Conservation (phyloP, 2,329 filamentous ascomycete species). For the Knufia fluminis region DNA sequence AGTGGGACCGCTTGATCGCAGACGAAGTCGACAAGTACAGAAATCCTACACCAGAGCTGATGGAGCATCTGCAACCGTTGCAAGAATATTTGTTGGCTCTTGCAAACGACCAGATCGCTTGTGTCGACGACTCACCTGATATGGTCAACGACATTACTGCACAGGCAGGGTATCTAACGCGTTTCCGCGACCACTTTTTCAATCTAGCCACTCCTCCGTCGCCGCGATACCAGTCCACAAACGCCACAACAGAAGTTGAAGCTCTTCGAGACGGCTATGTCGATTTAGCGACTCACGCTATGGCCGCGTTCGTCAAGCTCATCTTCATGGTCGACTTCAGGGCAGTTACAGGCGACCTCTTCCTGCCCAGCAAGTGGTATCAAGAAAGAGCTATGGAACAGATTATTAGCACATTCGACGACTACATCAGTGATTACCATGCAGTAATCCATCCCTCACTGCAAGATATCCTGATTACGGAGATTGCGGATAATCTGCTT, state of each 20-base stretch:
- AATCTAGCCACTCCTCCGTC: conserved; percentile 60
- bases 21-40: conserved; percentile 73
- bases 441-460: conserved; percentile 76
- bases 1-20: conserved; percentile 81
- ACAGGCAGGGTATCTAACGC: conserved; percentile 70
- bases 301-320: conserved; percentile 73
- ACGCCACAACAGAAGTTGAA: conserved; percentile 63
- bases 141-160: conserved; percentile 63
- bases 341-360: conserved; percentile 75
- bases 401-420: conserved; percentile 88
- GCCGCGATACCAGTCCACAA: conserved; percentile 61
- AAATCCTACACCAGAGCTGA: conserved; percentile 34
- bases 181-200: conserved; percentile 76
- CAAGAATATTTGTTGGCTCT: conserved; percentile 93
- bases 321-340: conserved; percentile 88
- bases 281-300: conserved; percentile 87
- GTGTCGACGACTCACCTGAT: conserved; percentile 78
- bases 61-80: conserved; percentile 62
- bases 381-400: conserved; percentile 76
- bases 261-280: conserved; percentile 82
- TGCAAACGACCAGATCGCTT: conserved; percentile 97
- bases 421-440: conserved; percentile 84
- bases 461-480: conserved; percentile 84
- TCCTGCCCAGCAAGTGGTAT: conserved; percentile 79
- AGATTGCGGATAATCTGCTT: conserved; percentile 84